phyloP scores from a whole-genome alignment of 2,329 filamentous ascomycete genomes.

The Xylariaceae sp. region DNA sequence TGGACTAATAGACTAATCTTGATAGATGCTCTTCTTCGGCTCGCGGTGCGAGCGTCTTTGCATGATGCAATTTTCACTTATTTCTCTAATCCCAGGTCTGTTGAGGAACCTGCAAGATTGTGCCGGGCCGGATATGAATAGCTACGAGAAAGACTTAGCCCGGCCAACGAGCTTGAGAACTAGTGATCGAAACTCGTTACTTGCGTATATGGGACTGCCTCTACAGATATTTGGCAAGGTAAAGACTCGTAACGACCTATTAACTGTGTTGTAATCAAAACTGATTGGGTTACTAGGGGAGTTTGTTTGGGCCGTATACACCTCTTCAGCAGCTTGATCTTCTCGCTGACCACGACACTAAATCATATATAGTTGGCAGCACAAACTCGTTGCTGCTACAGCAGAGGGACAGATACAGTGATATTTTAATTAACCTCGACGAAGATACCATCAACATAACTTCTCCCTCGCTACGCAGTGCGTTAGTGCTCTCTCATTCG shows the following conservation, averaged over 20 bases:
- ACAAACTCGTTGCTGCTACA: conserved; percentile 94
- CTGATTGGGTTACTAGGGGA: conserved; percentile 63
- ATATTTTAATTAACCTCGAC: conserved; percentile 95
- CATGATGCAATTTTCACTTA: conserved; percentile 97
- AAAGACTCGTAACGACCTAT: conserved; percentile 22
- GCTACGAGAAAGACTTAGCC: conserved; percentile 74
- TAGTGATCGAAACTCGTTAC: conserved; percentile 86
- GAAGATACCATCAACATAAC: conserved; percentile 85
- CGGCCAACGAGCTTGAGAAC: conserved; percentile 86
- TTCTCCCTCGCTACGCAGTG: conserved; percentile 76
- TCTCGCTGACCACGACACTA: conserved; percentile 90
- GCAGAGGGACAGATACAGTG: conserved; percentile 94
- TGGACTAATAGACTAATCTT: conserved; percentile 2
- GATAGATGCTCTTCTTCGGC: conserved; percentile 96
- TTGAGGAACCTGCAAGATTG: conserved; percentile 92
- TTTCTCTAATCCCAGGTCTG: conserved; percentile 92
- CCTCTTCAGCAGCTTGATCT: conserved; percentile 94
- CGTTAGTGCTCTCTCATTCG: conserved; percentile 79
- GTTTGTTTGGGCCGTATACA: conserved; percentile 94
- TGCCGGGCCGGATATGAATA: conserved; percentile 90
- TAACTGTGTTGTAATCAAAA: background rate
- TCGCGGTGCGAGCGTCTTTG: conserved; percentile 94
- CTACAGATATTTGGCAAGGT: conserved; percentile 95
- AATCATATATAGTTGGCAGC: conserved; percentile 96
- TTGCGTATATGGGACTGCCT: conserved; percentile 93